phyloP scores from a whole-genome alignment of 1,284 basidiomycete species.

The Psilocybe mexicana region DNA sequence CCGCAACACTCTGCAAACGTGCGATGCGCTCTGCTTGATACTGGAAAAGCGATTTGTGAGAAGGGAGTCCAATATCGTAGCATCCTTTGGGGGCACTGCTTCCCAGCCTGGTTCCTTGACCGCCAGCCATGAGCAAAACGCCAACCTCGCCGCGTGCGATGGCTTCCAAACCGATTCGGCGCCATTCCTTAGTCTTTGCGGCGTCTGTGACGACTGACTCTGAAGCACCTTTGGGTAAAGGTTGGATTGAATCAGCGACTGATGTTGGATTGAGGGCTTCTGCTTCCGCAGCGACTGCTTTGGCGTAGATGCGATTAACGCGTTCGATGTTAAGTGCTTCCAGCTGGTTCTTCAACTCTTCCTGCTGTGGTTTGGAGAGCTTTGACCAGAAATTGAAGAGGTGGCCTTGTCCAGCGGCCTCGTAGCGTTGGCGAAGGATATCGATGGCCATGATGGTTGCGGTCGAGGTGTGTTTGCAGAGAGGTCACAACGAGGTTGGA shows the following conservation, averaged over 20 bases:
- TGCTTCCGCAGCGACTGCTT: slow-evolving; percentile 74
- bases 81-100: slow-evolving; percentile 95
- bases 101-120: slow-evolving; percentile 95
- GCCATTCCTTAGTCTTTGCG: slow-evolving; percentile 72
- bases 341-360: slow-evolving; percentile 73
- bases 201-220: slow-evolving; percentile 62
- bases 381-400: slow-evolving; percentile 86
- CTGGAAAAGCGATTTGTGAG: slow-evolving; percentile 93
- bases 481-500: slow-evolving; percentile 5
- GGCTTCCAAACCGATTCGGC: slow-evolving; percentile 75
- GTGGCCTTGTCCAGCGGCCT: slow-evolving; percentile 85
- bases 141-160: slow-evolving; percentile 84
- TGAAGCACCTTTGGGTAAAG: slow-evolving; percentile 76
- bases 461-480: slow-evolving; percentile 7
- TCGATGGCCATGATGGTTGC: slow-evolving; percentile 48
- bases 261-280: slow-evolving; percentile 44
- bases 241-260: slow-evolving; percentile 60
- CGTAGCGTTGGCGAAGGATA: slow-evolving; percentile 60
- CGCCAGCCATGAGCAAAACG: slow-evolving; percentile 96
- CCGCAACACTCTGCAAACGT: slow-evolving; percentile 79
- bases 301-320: slow-evolving; percentile 87
- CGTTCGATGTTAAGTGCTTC: slow-evolving; percentile 83
- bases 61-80: slow-evolving; percentile 95
- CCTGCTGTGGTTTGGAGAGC: slow-evolving; percentile 69
- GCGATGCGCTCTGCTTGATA: slow-evolving; percentile 95